These are phyloP conservation scores for Geoglossum cookeanum DNA, from an alignment of 2,329 filamentous ascomycete genomes.

Conservation along the genomic window DNA sequence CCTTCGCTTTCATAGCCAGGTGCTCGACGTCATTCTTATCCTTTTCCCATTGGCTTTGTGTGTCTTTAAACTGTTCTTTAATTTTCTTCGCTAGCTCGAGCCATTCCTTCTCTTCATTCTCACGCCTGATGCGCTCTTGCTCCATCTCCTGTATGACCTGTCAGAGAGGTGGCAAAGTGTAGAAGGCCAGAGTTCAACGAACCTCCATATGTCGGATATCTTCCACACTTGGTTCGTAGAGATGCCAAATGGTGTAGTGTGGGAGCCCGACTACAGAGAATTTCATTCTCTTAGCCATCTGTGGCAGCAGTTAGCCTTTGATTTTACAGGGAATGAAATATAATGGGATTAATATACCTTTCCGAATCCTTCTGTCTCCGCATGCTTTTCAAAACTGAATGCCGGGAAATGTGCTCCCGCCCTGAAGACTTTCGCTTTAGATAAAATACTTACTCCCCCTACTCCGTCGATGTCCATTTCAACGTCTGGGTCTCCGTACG, in stretches of 20 bases:
- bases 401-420: conserved; percentile 93
- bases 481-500: conserved; percentile 95
- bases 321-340: not conserved
- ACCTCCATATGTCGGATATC: conserved; percentile 94
- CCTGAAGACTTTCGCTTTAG: conserved; percentile 88
- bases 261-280: conserved; percentile 90
- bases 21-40: conserved; percentile 67
- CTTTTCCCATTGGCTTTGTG: conserved; percentile 68
- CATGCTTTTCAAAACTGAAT: conserved; percentile 96
- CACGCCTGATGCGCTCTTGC: conserved; percentile 57
- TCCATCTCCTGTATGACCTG: conserved; percentile 59
- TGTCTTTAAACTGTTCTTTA: conserved; percentile 60
- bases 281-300: conserved; percentile 96
- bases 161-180: not conserved
- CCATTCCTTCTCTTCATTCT: conserved; percentile 60
- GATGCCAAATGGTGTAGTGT: conserved; percentile 98
- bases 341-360: conserved; percentile 42
- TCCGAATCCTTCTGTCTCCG: conserved; percentile 94
- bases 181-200: conserved; percentile 11
- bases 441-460: conserved; percentile 89
- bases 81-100: conserved; percentile 57
- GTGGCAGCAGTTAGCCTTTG: conserved; percentile 1
- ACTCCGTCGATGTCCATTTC: conserved; percentile 99
- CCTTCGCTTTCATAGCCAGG: conserved; percentile 37
- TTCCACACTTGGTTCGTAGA: conserved; percentile 97